Percentiles rank a stretch among this genome's conserved stretches.
Evolutionary conservation across 192 early-diverging fungal species (phyloP).

Genomic region (Piromyces sp.): DNA sequence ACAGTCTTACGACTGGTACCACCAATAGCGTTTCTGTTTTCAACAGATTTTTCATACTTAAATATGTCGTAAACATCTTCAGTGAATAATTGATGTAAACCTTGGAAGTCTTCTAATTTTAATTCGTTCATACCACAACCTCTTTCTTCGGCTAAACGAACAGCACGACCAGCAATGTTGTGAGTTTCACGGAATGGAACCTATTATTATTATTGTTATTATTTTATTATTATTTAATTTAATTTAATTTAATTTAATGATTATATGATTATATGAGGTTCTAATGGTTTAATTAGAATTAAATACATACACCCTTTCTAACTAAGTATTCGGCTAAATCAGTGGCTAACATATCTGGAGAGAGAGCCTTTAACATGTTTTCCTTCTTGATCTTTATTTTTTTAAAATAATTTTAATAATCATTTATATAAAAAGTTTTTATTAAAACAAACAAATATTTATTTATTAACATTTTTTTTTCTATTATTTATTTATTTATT

Average conservation of each 20-base stretch:
- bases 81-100: constrained; percentile 67
- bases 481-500: no score
- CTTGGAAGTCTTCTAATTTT: constrained; percentile 60
- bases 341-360: constrained; percentile 89
- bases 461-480: no score
- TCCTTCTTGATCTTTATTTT: constrained; percentile 48
- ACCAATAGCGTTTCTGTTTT: constrained; percentile 70
- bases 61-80: constrained; percentile 66
- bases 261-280: no score
- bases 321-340: constrained; percentile 97
- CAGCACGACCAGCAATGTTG: constrained; percentile 91
- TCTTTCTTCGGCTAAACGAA: constrained; percentile 80
- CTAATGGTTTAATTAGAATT: no score
- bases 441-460: no score
- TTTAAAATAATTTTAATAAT: no score
- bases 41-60: constrained; percentile 82
- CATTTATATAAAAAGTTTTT: no score
- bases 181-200: constrained; percentile 98
- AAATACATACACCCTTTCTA: constrained; percentile 57
- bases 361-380: constrained; percentile 66
- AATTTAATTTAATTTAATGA: no score
- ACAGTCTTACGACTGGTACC: constrained; percentile 74
- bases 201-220: no score
- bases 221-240: no score
- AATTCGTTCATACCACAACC: constrained; percentile 54